These are phyloP conservation scores for Dendrobium huoshanense DNA, from an alignment of 106 monocot genomes.

Conservation along the genomic window DNA sequence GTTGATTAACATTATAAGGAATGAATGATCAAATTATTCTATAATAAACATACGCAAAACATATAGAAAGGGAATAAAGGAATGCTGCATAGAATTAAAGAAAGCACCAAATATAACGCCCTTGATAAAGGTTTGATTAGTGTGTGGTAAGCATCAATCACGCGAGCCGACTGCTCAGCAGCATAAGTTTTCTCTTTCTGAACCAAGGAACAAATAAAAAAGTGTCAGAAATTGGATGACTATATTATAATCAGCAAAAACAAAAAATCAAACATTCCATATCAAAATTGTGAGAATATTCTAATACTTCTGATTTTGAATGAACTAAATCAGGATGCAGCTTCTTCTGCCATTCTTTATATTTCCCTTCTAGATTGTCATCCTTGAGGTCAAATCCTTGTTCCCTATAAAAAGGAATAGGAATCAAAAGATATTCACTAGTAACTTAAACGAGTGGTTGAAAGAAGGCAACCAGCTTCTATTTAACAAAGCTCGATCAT, in stretches of 20 bases:
- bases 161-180: slow-evolving; percentile 76
- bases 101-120: slow-evolving; percentile 70
- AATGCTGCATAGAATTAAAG: not conserved
- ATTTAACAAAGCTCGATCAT: not conserved
- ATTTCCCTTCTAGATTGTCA: slow-evolving; percentile 64
- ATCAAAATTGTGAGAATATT: not conserved
- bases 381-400: slow-evolving; percentile 37
- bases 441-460: not conserved
- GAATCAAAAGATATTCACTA: too few relatives aligned
- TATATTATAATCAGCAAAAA: not conserved
- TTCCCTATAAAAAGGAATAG: slow-evolving; percentile 27
- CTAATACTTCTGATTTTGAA: slow-evolving; percentile 71
- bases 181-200: slow-evolving; percentile 79
- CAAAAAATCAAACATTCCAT: not conserved
- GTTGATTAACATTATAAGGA: too few relatives aligned
- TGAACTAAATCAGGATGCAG: slow-evolving; percentile 92
- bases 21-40: too few relatives aligned
- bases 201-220: not conserved
- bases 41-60: too few relatives aligned
- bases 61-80: not conserved
- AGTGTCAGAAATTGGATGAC: not conserved
- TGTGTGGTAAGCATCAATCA: slow-evolving; percentile 84
- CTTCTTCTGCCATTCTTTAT: slow-evolving; percentile 99
- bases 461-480: not conserved
- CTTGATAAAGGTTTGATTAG: slow-evolving; percentile 60